Conservation (phyloP, 2,329 filamentous ascomycete genomes). For the Pseudocercospora fijiensis region DNA sequence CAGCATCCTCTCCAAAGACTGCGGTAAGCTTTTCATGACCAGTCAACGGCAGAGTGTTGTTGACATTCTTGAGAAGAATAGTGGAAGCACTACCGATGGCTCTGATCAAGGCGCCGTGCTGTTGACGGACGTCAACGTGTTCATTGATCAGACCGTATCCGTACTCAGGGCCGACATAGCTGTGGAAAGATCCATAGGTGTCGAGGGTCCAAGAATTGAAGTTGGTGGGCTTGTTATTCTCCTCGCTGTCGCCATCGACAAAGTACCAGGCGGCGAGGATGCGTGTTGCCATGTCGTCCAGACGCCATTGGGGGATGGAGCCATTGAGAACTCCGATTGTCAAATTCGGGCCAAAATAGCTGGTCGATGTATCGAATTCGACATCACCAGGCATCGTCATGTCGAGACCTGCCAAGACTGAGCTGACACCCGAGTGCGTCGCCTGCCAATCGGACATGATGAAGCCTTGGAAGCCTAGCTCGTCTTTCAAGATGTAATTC, state of each 20-base stretch:
- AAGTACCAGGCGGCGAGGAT: constrained; percentile 42
- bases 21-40: constrained; percentile 69
- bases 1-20: constrained; percentile 80
- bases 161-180: constrained; percentile 52
- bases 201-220: constrained; percentile 85
- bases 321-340: constrained; percentile 37
- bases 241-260: constrained; percentile 55
- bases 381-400: constrained; percentile 35
- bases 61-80: constrained; percentile 63
- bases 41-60: constrained; percentile 55
- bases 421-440: constrained; percentile 33
- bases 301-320: constrained; percentile 31
- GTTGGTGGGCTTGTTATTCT: constrained; percentile 60
- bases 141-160: constrained; percentile 68
- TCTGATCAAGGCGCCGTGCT: constrained; percentile 72
- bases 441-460: constrained; percentile 52
- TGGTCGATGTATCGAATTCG: constrained; percentile 27
- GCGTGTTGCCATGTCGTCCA: constrained; percentile 38
- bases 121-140: constrained; percentile 76
- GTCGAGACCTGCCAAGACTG: constrained; percentile 36
- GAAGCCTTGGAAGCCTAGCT: constrained; percentile 46
- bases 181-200: constrained; percentile 69
- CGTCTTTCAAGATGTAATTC: constrained; percentile 66
- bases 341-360: constrained; percentile 52
- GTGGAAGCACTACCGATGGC: constrained; percentile 75